Base-by-base conservation (phyloP, 129 eudicot species). In the Dittrichia graveolens region DNA sequence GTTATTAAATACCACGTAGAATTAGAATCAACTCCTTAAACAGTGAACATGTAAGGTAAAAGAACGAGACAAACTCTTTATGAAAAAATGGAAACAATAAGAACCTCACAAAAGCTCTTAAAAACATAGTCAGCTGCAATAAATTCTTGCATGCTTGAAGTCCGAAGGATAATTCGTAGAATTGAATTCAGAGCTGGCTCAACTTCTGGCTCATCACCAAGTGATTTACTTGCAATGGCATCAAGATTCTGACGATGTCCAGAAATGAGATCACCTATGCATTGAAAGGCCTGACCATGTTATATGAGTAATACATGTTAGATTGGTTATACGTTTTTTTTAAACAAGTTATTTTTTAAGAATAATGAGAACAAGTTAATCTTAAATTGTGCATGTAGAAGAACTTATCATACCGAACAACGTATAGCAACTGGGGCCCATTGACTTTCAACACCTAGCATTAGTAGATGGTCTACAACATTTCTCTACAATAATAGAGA, bases 361-460 rank as follows among this genome's bases (percentile, higher is more conserved):
- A 68, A 47, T 12, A 16, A 40, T 13, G 8, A 66, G 44, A 14
- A 67, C 24, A 49, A 67, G 54, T 52, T 74, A 4, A 63, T 52
- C 15, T 62, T 54, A 63, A 40, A 63, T 1, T 63, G 69, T 64
- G 9, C 37, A 14, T 11, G 3, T 40, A 53, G 66, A 64, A 75
- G 54, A 62, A 74, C 79, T 63, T 53, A 74, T 62, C 86, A 82
- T 82, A 94, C 98, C 89, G 86, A 87, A 73, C 97, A 94, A 55
- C 91, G 97, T 60, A 94, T 89, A 37, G 97, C 78, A 77, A 94
- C 84, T 46, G 98, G 96, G 48, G 97, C 97, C 97, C 98, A 88
- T 69, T 88, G 98, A 73, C 98, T 94, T 85, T 94, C 97, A 59
- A 94, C 97, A 54, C 98, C 97, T 79, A 94, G 76, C 93, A 90